These are phyloP conservation scores for Phytophthora ramorum DNA, from an alignment of 352 stramenopile species.

Conservation along the genomic window DNA sequence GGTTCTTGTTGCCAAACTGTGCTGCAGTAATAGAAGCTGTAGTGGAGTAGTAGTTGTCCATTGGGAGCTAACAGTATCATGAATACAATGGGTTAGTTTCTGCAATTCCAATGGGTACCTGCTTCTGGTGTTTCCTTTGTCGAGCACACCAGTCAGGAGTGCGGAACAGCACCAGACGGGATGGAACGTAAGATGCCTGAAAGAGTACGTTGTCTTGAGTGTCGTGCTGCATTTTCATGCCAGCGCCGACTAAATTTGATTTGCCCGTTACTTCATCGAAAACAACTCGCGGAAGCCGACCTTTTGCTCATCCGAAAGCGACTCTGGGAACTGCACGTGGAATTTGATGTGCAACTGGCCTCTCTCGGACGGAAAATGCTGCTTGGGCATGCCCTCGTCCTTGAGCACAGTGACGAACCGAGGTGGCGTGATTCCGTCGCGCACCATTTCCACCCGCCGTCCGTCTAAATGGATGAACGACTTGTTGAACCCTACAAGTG, in stretches of 20 bases:
- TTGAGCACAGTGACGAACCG: constrained; percentile 90
- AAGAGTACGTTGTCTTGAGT: constrained; percentile 4
- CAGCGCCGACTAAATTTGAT: constrained; percentile 4
- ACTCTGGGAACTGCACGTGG: constrained; percentile 94
- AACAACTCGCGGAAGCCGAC: constrained; percentile 64
- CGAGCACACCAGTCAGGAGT: too few species aligned
- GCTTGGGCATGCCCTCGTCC: constrained; percentile 96
- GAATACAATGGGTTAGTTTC: constrained; percentile 6
- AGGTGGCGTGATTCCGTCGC: constrained; percentile 91
- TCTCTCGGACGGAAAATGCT: constrained; percentile 86
- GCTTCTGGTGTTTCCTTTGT: not conserved
- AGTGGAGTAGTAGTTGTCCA: constrained; percentile 10
- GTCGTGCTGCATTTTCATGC: constrained; percentile 2
- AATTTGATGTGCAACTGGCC: constrained; percentile 96
- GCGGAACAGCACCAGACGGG: not conserved
- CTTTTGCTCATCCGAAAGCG: constrained; percentile 88
- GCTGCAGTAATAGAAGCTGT: constrained; percentile 5
- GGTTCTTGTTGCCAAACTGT: constrained; percentile 2
- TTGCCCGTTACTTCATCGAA: constrained; percentile 39
- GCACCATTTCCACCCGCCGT: constrained; percentile 87
- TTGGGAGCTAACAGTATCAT: constrained; percentile 1
- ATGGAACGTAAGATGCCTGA: not conserved
- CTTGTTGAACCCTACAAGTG: constrained; percentile 94
- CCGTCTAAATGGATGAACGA: constrained; percentile 95
- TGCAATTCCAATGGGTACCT: not conserved